These are phyloP conservation scores for Epipyxis sp. DNA, from an alignment of 108 stramenopile genomes.

Conservation along the genomic window DNA sequence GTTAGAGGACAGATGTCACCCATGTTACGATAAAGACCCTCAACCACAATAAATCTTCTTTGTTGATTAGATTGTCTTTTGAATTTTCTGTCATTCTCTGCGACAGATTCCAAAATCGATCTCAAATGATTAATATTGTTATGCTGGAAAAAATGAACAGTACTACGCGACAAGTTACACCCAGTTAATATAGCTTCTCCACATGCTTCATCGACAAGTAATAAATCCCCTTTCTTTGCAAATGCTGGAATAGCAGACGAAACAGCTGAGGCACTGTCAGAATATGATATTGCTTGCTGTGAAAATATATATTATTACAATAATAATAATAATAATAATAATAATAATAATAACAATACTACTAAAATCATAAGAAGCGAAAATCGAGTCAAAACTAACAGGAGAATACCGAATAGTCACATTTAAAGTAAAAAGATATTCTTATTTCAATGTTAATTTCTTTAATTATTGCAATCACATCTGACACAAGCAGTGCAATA, in stretches of 20 bases:
- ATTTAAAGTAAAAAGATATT: constrained; percentile 17
- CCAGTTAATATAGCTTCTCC: constrained; percentile 86
- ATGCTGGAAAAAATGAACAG: constrained; percentile 85
- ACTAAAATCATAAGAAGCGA: too few relatives aligned
- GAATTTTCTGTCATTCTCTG: constrained; percentile 65
- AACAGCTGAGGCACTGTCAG: constrained; percentile 75
- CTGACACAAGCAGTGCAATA: background rate
- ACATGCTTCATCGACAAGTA: constrained; percentile 85
- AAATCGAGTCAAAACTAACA: too few relatives aligned
- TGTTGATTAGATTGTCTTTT: constrained; percentile 73
- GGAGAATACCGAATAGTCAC: too few relatives aligned
- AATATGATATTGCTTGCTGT: constrained; percentile 94
- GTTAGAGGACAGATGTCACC: constrained; percentile 85
- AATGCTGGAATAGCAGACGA: constrained; percentile 92
- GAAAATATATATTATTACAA: too few relatives aligned
- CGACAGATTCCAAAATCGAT: constrained; percentile 75
- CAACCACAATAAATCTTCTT: constrained; percentile 90
- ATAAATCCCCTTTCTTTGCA: constrained; percentile 90
- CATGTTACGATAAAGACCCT: constrained; percentile 89
- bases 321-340: too few relatives aligned
- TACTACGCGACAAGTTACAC: constrained; percentile 75
- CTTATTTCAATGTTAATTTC: too few relatives aligned
- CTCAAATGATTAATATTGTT: constrained; percentile 93
- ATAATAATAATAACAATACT: too few relatives aligned
- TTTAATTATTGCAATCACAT: too few relatives aligned